Base-by-base conservation (phyloP, 1,284 basidiomycete species). In the Mycena citricolor region DNA sequence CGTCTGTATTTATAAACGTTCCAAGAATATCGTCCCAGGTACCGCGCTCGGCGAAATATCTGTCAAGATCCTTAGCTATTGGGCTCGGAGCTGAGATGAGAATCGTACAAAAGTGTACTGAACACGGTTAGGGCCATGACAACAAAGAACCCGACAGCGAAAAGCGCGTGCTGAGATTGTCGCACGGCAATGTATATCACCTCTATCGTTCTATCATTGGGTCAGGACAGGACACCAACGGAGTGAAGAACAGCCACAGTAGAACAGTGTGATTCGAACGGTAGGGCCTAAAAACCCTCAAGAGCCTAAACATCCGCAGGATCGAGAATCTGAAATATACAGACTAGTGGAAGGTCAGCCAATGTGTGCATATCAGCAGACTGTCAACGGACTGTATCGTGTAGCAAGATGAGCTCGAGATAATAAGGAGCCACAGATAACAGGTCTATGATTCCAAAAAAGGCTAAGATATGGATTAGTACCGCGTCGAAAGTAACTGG, bases 111-210 rank as follows among this genome's bases (percentile, higher is more conserved):
- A 12, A 94, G 69, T 0, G 90, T 94, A 47, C 88, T 90, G 62
- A 91, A 94, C 12, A 94, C 80, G 3, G 90, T 81, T 26, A 94
- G 70, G 1, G 90, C 80, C 79, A 91, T 90, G 39, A 83, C 63
- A n/a, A 94, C 86, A 64, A 94, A 94, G 65, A 94, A 94, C 2
- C 80, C 79, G 28, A 94, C 79, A 0, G 91, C 90, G 7, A 91
- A 74, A 0, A 94, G 72, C 1, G 90, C 90, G 55, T 94, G 88
- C 59, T 90, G 85, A 0, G 89, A 92, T 47, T 88, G 73, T 41
- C 84, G 76, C 30, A 93, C 83, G n/a, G 89, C 84, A 25, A 94
- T 76, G 61, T 86, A 91, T 90, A 94, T 94, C 55, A 94, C 90
- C 69, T 94, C 90, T 47, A 94, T 94, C 0, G 91, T 94, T 45